Conservation (phyloP, 2,329 filamentous ascomycete species). For the Botryotinia narcissicola region DNA sequence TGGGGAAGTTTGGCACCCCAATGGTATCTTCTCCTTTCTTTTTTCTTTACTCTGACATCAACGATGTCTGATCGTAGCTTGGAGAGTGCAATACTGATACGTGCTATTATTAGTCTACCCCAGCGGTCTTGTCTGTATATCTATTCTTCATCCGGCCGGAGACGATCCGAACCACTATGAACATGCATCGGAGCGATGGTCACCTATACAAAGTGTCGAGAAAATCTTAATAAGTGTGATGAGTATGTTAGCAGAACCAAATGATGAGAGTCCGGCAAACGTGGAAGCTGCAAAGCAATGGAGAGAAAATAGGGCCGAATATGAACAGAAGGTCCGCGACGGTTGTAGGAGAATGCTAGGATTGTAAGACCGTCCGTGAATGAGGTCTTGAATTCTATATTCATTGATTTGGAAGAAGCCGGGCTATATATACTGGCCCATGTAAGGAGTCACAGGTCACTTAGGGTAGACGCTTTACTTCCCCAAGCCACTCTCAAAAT, state of each 20-base stretch:
- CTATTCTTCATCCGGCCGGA: conserved; percentile 93
- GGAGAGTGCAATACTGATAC: not conserved
- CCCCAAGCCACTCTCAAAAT: not conserved
- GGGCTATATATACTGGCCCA: not conserved
- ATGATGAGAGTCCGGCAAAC: conserved; percentile 95
- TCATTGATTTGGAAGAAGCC: not conserved
- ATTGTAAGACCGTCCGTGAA: conserved; percentile 46
- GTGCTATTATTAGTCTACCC: conserved; percentile 66
- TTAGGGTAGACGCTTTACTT: not conserved
- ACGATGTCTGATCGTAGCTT: not conserved
- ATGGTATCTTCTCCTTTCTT: conserved; percentile 57
- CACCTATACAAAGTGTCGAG: conserved; percentile 93
- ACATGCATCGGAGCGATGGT: conserved; percentile 92
- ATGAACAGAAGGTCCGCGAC: conserved; percentile 80
- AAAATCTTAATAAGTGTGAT: conserved; percentile 97
- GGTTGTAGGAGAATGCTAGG: conserved; percentile 79
- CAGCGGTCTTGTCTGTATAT: conserved; percentile 92
- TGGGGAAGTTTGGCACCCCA: conserved; percentile 93
- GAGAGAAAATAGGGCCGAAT: conserved; percentile 78
- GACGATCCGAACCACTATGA: conserved; percentile 99
- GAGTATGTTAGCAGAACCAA: conserved; percentile 97
- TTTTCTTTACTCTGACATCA: not conserved
- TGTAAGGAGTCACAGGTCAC: not conserved
- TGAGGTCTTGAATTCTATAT: not conserved
- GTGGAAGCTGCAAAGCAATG: conserved; percentile 97